Percentiles rank a stretch among this genome's conserved stretches.
Evolutionary conservation across 1,284 basidiomycete genomes (phyloP).

Genomic region (Ustilago esculenta): DNA sequence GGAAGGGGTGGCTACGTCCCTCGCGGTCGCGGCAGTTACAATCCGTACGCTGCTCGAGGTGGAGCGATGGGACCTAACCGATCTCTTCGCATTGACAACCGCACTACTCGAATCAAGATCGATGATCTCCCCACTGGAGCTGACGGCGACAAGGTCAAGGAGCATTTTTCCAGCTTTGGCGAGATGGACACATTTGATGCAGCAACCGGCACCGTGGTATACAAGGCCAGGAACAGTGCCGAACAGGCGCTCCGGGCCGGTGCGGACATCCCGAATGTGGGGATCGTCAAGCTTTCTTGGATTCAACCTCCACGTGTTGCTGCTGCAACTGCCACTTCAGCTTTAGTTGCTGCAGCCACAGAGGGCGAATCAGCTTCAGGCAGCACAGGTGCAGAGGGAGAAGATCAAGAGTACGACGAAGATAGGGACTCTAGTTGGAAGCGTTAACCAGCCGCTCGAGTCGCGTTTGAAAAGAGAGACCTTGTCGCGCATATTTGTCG

Average conservation of each 20-base stretch:
- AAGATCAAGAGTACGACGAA: slow-evolving; percentile 39
- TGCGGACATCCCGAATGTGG: slow-evolving; percentile 52
- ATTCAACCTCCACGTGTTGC: slow-evolving; percentile 31
- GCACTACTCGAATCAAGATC: slow-evolving; percentile 81
- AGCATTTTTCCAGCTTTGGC: slow-evolving; percentile 74
- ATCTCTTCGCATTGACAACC: slow-evolving; percentile 87
- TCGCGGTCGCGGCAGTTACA: slow-evolving; percentile 76
- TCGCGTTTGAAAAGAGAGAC: too few relatives aligned
- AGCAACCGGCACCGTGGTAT: slow-evolving; percentile 32
- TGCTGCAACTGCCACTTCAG: not conserved
- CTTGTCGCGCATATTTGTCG: too few relatives aligned
- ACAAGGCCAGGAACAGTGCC: slow-evolving; percentile 52
- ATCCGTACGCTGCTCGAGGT: slow-evolving; percentile 75
- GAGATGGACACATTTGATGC: slow-evolving; percentile 48
- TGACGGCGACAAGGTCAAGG: slow-evolving; percentile 74
- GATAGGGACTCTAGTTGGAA: slow-evolving; percentile 60
- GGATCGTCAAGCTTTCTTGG: slow-evolving; percentile 58
- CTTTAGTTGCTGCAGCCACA: not conserved
- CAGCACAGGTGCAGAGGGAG: slow-evolving; percentile 5
- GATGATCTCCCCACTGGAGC: slow-evolving; percentile 72
- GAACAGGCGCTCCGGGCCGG: slow-evolving; percentile 60
- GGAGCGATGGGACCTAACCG: slow-evolving; percentile 68
- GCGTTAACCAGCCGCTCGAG: slow-evolving; percentile 18
- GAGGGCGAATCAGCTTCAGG: slow-evolving; percentile 1
- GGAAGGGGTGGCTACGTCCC: slow-evolving; percentile 67